Evolutionary conservation across 345 rosid species (phyloP), one percentile per base, ranked within the genome.

Genomic region (Dimocarpus longan): DNA sequence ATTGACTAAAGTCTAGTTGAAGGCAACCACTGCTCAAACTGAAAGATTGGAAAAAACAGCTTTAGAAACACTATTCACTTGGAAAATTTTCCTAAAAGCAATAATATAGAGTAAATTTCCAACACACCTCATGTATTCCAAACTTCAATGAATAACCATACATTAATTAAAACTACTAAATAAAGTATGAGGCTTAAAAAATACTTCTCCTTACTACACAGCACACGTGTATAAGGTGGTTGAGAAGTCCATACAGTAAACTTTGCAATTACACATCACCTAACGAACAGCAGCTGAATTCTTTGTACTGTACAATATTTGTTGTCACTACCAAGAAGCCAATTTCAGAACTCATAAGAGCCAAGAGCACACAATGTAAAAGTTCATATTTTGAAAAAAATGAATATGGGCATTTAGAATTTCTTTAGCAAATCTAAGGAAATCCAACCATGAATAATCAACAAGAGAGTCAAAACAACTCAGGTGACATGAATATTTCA

Each of bases 371-470:
- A 64, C 28, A 22, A 2, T 5, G 3, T 64, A 26, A 8, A 8
- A 32, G 13, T 64, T 24, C 4, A 64, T 24, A 46, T 46, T 46
- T 54, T 15, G 60, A 54, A 54, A 54, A 54, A 3, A 19, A 54
- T 12, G 4, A 54, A 59, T 12, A n/a, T 2, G n/a, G 59, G 22
- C 19, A 18, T 18, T 39, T 2, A 66, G n/a, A 66, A 66, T 32
- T 28, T 39, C 5, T 5, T 66, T 66, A 40, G 71, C 71, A 68
- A 68, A 40, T n/a, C 22, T 10, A 32, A 40, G 52, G 21, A 66
- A 66, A 66, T 66, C 19, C 70, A 66, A 65, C 19, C 68, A 65
- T 13, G 18, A 65, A 16, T 12, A 65, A 32, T 32, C 68, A 65
- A 24, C 40, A 26, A 26, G 22, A 10, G 42, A 66, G 70, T 39